Base-by-base conservation (phyloP, 768 basidiomycete genomes). In the Hypholoma sublateritium region DNA sequence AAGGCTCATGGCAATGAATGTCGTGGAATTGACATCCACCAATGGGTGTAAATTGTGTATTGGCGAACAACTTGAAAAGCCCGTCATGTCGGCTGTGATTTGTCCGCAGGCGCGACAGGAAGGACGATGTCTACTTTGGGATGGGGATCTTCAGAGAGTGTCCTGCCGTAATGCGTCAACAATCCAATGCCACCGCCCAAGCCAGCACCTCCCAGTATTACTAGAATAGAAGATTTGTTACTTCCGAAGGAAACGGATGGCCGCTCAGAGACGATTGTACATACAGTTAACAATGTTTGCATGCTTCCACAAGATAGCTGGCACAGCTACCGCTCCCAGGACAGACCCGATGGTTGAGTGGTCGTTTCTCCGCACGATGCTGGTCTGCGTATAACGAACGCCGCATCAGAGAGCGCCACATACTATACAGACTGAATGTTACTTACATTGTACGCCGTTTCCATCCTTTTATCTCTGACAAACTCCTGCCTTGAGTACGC, bases 321-420 rank as follows among this genome's bases (percentile, higher is more conserved):
- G 87, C 4, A 79, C 81, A 2, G 92, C 67, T 13, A 88, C 80
- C 14, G 81, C 82, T 55, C 78, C 80, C 19, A 93, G 70, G 46
- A 92, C 64, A 17, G 79, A 78, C 22, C 91, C 91, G 45, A 93
- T 88, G 1, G 83, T 90, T 19, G 88, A 80, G 65, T 90, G 86
- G 67, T 93, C 91, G 53, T 91, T 84, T 46, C 80, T 77, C 60
- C 89, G 76, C 51, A 89, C 70, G 19, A 81, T 77, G 41, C 75
- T 72, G 13, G 77, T 80, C 89, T 91, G 48, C 14, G 42, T 21
- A 22, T 17, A 35, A 25, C 25, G 28, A 7, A 14, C 12, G 41
- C 4, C 16, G 17, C 42, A 28, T 24, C 4, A 9, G 19, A 42
- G 43, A 41, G 19, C 32, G 6, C 17, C n/a, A 5, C 25, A 11